Evolutionary conservation across 2,329 filamentous ascomycete genomes (phyloP).

Genomic region (Epichloe brachyelytri): DNA sequence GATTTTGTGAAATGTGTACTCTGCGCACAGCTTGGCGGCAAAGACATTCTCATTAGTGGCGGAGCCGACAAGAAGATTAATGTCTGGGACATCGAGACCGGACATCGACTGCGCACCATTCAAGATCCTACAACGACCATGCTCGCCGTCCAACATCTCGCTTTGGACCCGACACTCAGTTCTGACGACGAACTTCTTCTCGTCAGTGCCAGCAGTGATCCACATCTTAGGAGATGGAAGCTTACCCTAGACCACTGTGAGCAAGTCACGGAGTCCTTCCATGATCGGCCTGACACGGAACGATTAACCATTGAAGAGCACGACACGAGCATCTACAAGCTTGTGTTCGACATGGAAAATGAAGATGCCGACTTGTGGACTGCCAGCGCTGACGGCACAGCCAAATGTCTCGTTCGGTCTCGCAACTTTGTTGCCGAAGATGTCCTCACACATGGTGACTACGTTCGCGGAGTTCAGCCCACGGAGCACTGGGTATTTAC

Average conservation of each 20-base stretch:
- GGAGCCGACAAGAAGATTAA: constrained; percentile 70
- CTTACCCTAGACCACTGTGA: constrained; percentile 40
- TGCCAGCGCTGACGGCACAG: constrained; percentile 79
- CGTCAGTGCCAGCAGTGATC: constrained; percentile 70
- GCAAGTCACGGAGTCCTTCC: constrained; percentile 38
- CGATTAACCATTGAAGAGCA: constrained; percentile 57
- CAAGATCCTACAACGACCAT: constrained; percentile 58
- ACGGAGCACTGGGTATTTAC: constrained; percentile 71
- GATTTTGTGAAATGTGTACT: constrained; percentile 86
- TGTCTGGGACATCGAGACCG: constrained; percentile 65
- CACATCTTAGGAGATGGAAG: constrained; percentile 66
- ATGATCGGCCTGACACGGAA: constrained; percentile 25
- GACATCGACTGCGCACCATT: constrained; percentile 58
- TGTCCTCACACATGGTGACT: constrained; percentile 68
- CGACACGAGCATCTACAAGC: constrained; percentile 78
- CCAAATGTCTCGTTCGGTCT: constrained; percentile 62
- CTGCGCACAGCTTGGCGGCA: constrained; percentile 45
- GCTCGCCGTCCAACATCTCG: constrained; percentile 71
- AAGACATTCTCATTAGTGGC: constrained; percentile 57
- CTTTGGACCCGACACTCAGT: constrained; percentile 54
- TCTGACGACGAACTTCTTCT: constrained; percentile 40
- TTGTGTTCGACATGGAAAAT: constrained; percentile 53
- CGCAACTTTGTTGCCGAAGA: constrained; percentile 61
- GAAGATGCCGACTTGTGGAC: constrained; percentile 75
- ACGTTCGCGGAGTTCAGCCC: constrained; percentile 71